Base-by-base conservation (phyloP, 1,139 yeast genomes). In the Debaryomyces psychrophilus region DNA sequence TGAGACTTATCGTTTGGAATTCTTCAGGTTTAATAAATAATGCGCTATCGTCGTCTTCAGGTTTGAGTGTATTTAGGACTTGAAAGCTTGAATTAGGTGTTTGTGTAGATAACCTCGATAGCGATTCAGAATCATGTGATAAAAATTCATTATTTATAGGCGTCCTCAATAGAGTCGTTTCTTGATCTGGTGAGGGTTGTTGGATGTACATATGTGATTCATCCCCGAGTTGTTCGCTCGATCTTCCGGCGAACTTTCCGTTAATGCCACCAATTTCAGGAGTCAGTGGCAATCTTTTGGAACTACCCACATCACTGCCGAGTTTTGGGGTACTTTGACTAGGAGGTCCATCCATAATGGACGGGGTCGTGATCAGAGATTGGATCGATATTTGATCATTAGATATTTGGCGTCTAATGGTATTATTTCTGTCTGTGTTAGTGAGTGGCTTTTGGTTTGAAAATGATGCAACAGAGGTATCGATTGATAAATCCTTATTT, bases 1-100 rank as follows among this genome's bases (percentile, higher is more conserved):
- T 74, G 4, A 90, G 78, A 14, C 74, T 67, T 22, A 89, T 79
- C 0, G 89, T 82, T 26, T 79, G 76, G 44, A 89, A 71, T 26
- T 85, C 89, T 23, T 77, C 81, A 1, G 95, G 90, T 54, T 82
- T 82, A 28, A 85, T 79, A 55, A 84, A 82, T 31, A 85, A 64
- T 7, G 50, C 41, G n/a, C 58, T 47, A 8, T 58, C 64, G 35
- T 67, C 68, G 20, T 66, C 71, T 11, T 68, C 71, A 8, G 53
- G 48, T 37, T 59, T 60, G 2, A 65, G 63, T 1, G 67, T 56
- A 4, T 57, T 58, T 17, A 65, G 48, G 2, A 67, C 66, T 60
- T 62, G 53, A 65, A 69, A 37, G 55, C 58, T 47, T 44, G 58
- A 31, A 31, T 31, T 31, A 25, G 45, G 44, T 14, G 50, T 44